phyloP scores from a whole-genome alignment of 306 rosid species.

The Myrica gale region DNA sequence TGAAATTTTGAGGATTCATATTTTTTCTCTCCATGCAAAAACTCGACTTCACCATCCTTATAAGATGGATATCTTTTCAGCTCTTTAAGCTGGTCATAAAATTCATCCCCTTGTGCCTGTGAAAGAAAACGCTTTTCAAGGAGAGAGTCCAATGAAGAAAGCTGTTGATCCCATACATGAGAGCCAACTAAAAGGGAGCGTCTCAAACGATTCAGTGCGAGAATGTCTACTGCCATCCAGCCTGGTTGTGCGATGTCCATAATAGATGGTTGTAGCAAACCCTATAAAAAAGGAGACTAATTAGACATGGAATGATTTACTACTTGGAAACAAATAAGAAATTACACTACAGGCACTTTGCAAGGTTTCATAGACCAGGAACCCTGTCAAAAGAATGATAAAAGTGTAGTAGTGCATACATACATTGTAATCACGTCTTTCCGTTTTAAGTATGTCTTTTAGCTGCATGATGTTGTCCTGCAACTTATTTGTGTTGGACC shows the following conservation, averaged over 20 bases:
- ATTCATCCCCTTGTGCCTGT: slow-evolving; percentile 41
- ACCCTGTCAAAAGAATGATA: slow-evolving; percentile 8
- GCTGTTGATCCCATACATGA: slow-evolving; percentile 84
- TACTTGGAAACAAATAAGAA: slow-evolving; percentile 14
- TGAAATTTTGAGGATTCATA: slow-evolving; percentile 37
- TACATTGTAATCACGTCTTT: slow-evolving; percentile 73
- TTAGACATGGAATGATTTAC: slow-evolving; percentile 22
- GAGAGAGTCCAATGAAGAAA: slow-evolving; percentile 60
- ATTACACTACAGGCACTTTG: slow-evolving; percentile 13
- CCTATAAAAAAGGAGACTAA: slow-evolving; percentile 38
- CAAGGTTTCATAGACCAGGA: slow-evolving; percentile 15
- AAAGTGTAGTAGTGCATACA: slow-evolving; percentile 28
- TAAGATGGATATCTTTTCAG: slow-evolving; percentile 39
- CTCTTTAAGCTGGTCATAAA: slow-evolving; percentile 37
- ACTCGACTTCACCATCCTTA: slow-evolving; percentile 39
- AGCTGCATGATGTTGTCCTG: slow-evolving; percentile 57
- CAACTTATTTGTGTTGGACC: slow-evolving; percentile 45
- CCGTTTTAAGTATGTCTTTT: slow-evolving; percentile 68
- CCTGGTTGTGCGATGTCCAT: slow-evolving; percentile 41
- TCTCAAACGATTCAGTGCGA: slow-evolving; percentile 76
- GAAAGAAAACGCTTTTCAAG: slow-evolving; percentile 43
- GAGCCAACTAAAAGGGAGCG: slow-evolving; percentile 79
- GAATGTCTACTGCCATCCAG: slow-evolving; percentile 51
- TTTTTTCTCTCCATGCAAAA: slow-evolving; percentile 31
- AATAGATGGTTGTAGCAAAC: slow-evolving; percentile 53